Percentiles rank a stretch among this genome's conserved stretches.
These are phyloP conservation scores for Suhomyces bolitotheri DNA, from an alignment of 1,139 yeast genomes.

Conservation along the genomic window DNA sequence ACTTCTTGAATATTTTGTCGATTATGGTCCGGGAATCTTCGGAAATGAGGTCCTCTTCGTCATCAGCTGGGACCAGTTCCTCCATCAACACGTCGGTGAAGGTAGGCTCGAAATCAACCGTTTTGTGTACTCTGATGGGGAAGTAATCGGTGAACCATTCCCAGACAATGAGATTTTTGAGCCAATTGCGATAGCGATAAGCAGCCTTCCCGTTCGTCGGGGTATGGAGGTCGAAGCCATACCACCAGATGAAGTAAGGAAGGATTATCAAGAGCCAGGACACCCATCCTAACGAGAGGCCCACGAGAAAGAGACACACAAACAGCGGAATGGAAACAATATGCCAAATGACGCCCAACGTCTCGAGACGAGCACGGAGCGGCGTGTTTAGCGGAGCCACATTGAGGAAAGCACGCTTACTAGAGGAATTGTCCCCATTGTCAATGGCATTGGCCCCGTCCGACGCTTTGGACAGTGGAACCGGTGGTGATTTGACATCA, in stretches of 20 bases:
- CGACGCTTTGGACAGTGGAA: not conserved
- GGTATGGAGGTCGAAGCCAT: conserved; percentile 56
- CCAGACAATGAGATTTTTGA: conserved; percentile 67
- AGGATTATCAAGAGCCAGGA: conserved; percentile 64
- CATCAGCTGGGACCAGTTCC: conserved; percentile 29
- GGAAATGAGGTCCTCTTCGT: conserved; percentile 47
- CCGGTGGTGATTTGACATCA: conserved; percentile 1
- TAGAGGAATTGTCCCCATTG: too few relatives aligned
- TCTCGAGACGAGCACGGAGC: conserved; percentile 60
- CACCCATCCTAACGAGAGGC: conserved; percentile 63
- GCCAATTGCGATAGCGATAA: conserved; percentile 55
- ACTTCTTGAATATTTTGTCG: conserved; percentile 37
- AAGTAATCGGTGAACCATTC: conserved; percentile 73
- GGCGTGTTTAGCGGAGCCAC: conserved; percentile 60
- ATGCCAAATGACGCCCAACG: conserved; percentile 75
- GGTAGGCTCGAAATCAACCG: conserved; percentile 74
- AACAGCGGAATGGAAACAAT: conserved; percentile 68
- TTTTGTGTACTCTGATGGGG: conserved; percentile 75
- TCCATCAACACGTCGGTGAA: conserved; percentile 45
- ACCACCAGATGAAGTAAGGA: conserved; percentile 63
- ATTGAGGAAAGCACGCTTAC: conserved; percentile 20
- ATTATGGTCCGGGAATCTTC: conserved; percentile 40
- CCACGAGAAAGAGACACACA: conserved; percentile 50
- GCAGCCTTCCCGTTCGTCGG: conserved; percentile 73
- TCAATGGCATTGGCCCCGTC: too few relatives aligned